Evolutionary conservation across 1,139 yeast genomes (phyloP), one percentile per base, ranked within the genome.

Genomic region (Komagataea norvegica): DNA sequence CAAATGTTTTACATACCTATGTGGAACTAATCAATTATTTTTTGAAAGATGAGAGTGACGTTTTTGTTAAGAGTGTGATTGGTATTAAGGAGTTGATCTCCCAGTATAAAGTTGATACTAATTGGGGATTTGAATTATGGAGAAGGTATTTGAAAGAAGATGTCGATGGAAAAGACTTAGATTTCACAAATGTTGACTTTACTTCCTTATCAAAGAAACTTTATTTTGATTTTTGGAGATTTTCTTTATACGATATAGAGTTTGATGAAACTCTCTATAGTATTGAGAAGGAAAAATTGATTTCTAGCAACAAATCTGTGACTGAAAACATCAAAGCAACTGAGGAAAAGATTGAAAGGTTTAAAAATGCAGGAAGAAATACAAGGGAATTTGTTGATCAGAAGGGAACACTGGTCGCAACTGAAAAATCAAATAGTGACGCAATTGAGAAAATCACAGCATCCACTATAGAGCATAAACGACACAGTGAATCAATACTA

Each of bases 121-220:
- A 72, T 25, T 83, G 91, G 86, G 80, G 81, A 0, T 87, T 83
- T 60, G 87, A 82, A 44, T 54, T 87, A 2, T 86, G 95, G 95
- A 71, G 96, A 52, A 67, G 69, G 8, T 48, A 49, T 29, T 38
- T 58, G 9, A 51, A 30, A 8, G 14, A 51, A 25, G 41, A 52
- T 38, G 10, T 24, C 4, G 41, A 45, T 16, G 40, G 52, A 14
- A 43, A 48, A 16, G 38, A 18, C 4, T 9, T 56, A 2, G 41
- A 43, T 0, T 53, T 61, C 17, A 46, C 58, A 3, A 54, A 47
- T 19, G 42, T 58, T 9, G 65, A 67, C 16, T 67, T 74, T 63
- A 39, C 56, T 1, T 41, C 48, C 19, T 33, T 79, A n/a, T 54
- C 68, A 3, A 61, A 65, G 6, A 67, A 65, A 0, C 62, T 86